A percentile compares a stretch with the other conserved stretches of the same genome.
phyloP scores from a whole-genome alignment of 2,329 filamentous ascomycete species.

The Hypoxylon sp. region DNA sequence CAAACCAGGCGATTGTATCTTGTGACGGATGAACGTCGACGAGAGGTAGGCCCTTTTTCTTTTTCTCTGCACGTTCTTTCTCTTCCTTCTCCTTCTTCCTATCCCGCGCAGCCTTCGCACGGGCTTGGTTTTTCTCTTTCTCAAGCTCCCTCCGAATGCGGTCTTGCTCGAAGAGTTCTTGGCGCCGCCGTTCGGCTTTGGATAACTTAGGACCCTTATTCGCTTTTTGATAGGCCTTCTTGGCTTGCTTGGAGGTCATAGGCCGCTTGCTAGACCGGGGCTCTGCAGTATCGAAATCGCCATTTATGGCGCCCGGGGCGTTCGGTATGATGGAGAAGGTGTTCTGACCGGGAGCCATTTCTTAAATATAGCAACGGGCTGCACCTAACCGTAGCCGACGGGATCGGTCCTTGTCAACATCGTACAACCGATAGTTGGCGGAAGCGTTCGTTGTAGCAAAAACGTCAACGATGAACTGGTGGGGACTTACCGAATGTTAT shows the following conservation, averaged over 20 bases:
- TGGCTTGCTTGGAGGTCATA: slow-evolving; percentile 66
- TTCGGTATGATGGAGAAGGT: slow-evolving; percentile 57
- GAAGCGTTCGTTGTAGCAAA: slow-evolving; percentile 1
- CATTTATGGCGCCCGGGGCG: slow-evolving; percentile 48
- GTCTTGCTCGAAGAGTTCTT: slow-evolving; percentile 65
- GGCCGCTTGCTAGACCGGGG: slow-evolving; percentile 53
- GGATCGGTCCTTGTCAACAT: slow-evolving; percentile 29
- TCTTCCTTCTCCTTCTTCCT: slow-evolving; percentile 70
- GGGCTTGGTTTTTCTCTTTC: slow-evolving; percentile 63
- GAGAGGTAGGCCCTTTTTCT: slow-evolving; percentile 67
- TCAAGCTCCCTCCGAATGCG: slow-evolving; percentile 68
- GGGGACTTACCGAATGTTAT: slow-evolving; percentile 1
- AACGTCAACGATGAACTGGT: not conserved
- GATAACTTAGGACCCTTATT: slow-evolving; percentile 60
- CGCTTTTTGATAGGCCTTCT: slow-evolving; percentile 61
- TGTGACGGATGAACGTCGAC: slow-evolving; percentile 70
- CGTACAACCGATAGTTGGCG: slow-evolving; percentile 24
- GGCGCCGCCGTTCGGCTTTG: slow-evolving; percentile 60
- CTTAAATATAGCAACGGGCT: slow-evolving; percentile 1
- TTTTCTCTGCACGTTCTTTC: slow-evolving; percentile 65
- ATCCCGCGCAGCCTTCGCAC: slow-evolving; percentile 66
- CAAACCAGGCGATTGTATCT: slow-evolving; percentile 69
- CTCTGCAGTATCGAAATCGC: slow-evolving; percentile 30
- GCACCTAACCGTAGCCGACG: slow-evolving; percentile 30
- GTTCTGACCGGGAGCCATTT: slow-evolving; percentile 57